Percentiles rank a stretch among this genome's conserved stretches.
These are phyloP conservation scores for Geotrichum candidum DNA, from an alignment of 1,139 yeast genomes.

Conservation along the genomic window DNA sequence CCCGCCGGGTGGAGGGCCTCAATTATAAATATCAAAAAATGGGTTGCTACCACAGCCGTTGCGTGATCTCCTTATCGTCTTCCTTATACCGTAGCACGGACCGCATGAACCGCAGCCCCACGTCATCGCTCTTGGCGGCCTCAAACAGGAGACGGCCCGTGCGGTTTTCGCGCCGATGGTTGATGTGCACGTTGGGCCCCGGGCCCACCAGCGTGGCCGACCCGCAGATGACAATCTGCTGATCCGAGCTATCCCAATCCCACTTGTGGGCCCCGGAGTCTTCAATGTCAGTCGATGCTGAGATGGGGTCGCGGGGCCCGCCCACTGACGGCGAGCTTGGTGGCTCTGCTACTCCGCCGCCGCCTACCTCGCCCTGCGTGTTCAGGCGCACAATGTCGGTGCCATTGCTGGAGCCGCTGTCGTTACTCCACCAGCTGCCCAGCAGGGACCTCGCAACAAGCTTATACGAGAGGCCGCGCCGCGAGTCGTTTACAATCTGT, in stretches of 20 bases:
- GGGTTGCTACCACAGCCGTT: constrained; percentile 1
- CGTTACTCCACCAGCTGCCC: not conserved
- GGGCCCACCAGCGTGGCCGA: constrained; percentile 1
- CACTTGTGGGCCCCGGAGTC: not conserved
- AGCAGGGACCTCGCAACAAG: not conserved
- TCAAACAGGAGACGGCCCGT: not conserved
- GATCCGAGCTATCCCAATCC: constrained; percentile 10
- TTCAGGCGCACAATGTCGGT: not conserved
- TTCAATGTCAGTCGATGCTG: not conserved
- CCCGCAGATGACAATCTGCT: constrained; percentile 2
- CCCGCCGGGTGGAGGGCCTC: not conserved
- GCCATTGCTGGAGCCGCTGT: not conserved
- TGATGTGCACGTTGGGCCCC: constrained; percentile 3
- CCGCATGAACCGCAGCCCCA: constrained; percentile 3
- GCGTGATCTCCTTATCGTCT: not conserved
- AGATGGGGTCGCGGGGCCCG: not conserved
- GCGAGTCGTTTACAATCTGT: not conserved
- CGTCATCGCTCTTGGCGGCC: constrained; percentile 8
- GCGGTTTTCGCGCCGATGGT: not conserved
- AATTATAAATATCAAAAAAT: not conserved
- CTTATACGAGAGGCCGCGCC: not conserved
- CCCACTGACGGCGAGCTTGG: not conserved
- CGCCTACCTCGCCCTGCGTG: not conserved
- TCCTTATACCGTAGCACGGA: constrained; percentile 5
- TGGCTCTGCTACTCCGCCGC: not conserved